Evolutionary conservation across 1,284 basidiomycete genomes (phyloP).

Genomic region (Ganoderma sinense): DNA sequence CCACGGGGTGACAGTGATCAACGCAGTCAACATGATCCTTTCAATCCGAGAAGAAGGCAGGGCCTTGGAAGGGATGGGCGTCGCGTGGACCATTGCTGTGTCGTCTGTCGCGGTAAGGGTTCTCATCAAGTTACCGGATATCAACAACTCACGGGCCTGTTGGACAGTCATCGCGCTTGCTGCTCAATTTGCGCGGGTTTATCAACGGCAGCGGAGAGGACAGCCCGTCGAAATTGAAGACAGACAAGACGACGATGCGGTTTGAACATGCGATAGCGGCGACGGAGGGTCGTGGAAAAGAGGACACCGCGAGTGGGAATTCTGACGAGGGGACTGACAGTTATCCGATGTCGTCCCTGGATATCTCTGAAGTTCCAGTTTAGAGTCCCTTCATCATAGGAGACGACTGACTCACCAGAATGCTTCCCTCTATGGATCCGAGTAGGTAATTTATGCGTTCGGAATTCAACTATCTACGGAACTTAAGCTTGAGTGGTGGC

Average conservation of each 20-base stretch:
- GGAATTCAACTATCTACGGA: neutral
- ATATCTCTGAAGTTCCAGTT: neutral
- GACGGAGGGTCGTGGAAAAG: neutral
- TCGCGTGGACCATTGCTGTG: constrained; percentile 16
- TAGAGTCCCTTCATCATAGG: neutral
- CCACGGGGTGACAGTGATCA: constrained; percentile 2
- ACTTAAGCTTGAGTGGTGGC: neutral
- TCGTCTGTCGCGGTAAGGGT: constrained; percentile 12
- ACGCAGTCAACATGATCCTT: constrained; percentile 8
- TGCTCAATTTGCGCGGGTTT: constrained; percentile 18
- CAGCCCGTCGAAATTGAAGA: neutral
- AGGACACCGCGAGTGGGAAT: neutral
- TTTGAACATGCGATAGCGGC: neutral
- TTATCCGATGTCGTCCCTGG: neutral
- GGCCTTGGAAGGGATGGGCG: constrained; percentile 14
- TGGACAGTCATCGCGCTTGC: constrained; percentile 12
- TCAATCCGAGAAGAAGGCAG: constrained; percentile 13
- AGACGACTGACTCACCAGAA: neutral
- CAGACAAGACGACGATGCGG: constrained; percentile 5
- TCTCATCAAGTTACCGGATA: neutral
- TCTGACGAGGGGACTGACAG: neutral
- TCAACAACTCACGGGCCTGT: neutral
- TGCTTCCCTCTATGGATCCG: too few species aligned
- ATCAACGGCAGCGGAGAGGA: constrained; percentile 1
- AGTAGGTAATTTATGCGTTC: neutral